Base-by-base conservation (phyloP, 2,329 filamentous ascomycete species). In the Truncatella angustata region DNA sequence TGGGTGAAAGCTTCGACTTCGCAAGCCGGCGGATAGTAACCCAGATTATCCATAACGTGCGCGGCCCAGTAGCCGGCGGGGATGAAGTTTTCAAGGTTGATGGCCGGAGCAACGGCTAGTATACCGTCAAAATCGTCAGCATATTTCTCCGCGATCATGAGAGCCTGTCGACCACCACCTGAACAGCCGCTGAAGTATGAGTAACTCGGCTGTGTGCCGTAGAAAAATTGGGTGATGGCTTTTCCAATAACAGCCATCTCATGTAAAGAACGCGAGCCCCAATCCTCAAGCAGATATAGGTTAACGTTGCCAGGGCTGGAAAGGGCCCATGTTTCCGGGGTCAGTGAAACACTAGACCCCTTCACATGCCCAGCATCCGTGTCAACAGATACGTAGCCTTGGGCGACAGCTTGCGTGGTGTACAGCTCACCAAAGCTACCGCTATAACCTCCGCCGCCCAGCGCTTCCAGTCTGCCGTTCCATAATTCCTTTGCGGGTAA, bases 131-230 rank as follows among this genome's bases (percentile, higher is more conserved):
- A 81, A 51, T 80, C 78, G 7, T 77, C 66, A 0, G 79, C 79
- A 56, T 74, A 81, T 16, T 70, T 62, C 58, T 82, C 73, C 3
- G 76, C 73, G 42, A 76, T 70, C 56, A 75, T 76, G 24, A 79
- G 60, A 14, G 79, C 80, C 64, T 83, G 79, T 1, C 80, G 68
- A 2, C 80, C 80, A 23, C 80, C 80, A 0, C 76, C 80, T 2
- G 75, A 79, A 60, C 80, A 82, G 24, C 80, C 80, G 42, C 72
- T 69, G 60, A 73, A 82, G 61, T 81, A 82, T n/a, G 72, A 76
- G 59, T 76, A 78, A 2, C 66, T 62, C 1, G 72, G 69, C 0
- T 65, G 59, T 18, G 61, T 54, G n/a, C 70, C 66, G 58, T 84
- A 84, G 62, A 75, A 82, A 7, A 66, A 62, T 21, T 73, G 58